A percentile compares a stretch with the other conserved stretches of the same genome.
Conservation (phyloP, 768 basidiomycete genomes). For the Steccherinum ochraceum region DNA sequence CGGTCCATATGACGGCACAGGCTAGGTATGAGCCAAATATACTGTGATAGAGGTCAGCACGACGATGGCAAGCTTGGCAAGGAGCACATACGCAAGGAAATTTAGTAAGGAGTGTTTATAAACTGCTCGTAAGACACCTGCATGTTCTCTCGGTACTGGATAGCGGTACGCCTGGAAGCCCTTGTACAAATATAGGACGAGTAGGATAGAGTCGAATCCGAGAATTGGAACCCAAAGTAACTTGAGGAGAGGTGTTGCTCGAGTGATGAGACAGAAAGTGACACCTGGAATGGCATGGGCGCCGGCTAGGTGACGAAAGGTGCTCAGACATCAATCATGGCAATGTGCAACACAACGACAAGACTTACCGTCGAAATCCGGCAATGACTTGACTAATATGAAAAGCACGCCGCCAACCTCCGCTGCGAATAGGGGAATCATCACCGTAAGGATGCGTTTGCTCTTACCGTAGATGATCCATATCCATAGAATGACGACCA, state of each 20-base stretch:
- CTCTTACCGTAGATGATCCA: slow-evolving; percentile 23
- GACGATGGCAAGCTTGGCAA: neutral
- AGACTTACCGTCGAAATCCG: slow-evolving; percentile 6
- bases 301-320: slow-evolving; percentile 6
- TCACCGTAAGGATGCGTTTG: slow-evolving; percentile 11
- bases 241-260: slow-evolving; percentile 7
- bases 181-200: slow-evolving; percentile 21
- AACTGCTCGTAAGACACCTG: slow-evolving; percentile 15
- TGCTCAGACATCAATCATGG: neutral
- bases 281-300: slow-evolving; percentile 6
- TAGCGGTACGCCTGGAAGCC: slow-evolving; percentile 11
- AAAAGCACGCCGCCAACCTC: slow-evolving; percentile 14
- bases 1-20: slow-evolving; percentile 24
- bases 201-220: slow-evolving; percentile 14
- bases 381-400: slow-evolving; percentile 18
- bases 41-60: slow-evolving; percentile 8
- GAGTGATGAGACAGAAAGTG: slow-evolving; percentile 17
- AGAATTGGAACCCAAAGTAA: slow-evolving; percentile 15
- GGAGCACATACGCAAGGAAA: slow-evolving; percentile 18
- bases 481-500: slow-evolving; percentile 26
- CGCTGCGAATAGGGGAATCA: slow-evolving; percentile 12
- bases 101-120: slow-evolving; percentile 21
- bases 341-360: neutral
- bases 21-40: slow-evolving; percentile 23
- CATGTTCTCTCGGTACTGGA: slow-evolving; percentile 1